A percentile compares a stretch with the other conserved stretches of the same genome.
Evolutionary conservation across 208 protist species (phyloP).

Genomic region (Crithidia fasciculata): DNA sequence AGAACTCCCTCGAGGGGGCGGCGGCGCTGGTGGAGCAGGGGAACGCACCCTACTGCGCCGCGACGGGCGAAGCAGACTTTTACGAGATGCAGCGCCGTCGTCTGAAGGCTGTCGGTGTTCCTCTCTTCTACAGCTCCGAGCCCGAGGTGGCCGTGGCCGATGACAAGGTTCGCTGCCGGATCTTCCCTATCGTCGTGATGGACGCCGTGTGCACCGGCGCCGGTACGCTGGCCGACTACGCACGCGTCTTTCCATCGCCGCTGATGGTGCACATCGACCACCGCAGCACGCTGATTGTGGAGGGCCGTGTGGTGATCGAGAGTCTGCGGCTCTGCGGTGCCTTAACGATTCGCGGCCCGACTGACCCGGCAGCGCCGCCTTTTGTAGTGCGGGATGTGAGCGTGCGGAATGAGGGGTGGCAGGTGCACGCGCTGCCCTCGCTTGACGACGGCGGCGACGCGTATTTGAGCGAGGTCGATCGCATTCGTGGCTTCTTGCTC

Average conservation of each 20-base stretch:
- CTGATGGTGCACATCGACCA: constrained; percentile 52
- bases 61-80: constrained; percentile 75
- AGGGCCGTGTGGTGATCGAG: constrained; percentile 77
- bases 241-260: constrained; percentile 61
- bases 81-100: constrained; percentile 72
- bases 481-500: constrained; percentile 85
- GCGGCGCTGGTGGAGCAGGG: constrained; percentile 45
- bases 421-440: constrained; percentile 31
- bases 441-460: constrained; percentile 2
- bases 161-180: constrained; percentile 12
- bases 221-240: constrained; percentile 38
- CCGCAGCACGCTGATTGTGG: constrained; percentile 74
- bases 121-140: constrained; percentile 35
- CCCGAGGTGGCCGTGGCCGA: constrained; percentile 27
- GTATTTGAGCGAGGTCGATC: constrained; percentile 43
- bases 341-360: constrained; percentile 62
- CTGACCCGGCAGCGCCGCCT: constrained; percentile 26
- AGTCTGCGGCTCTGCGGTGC: constrained; percentile 72
- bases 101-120: constrained; percentile 57
- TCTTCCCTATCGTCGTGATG: constrained; percentile 63
- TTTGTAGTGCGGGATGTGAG: constrained; percentile 50
- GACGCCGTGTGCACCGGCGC: constrained; percentile 25
- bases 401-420: constrained; percentile 66
- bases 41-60: constrained; percentile 61
- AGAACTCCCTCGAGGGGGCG: constrained; percentile 79